These are phyloP conservation scores for Termitomyces sp. DNA, from an alignment of 768 basidiomycete genomes.

Conservation along the genomic window DNA sequence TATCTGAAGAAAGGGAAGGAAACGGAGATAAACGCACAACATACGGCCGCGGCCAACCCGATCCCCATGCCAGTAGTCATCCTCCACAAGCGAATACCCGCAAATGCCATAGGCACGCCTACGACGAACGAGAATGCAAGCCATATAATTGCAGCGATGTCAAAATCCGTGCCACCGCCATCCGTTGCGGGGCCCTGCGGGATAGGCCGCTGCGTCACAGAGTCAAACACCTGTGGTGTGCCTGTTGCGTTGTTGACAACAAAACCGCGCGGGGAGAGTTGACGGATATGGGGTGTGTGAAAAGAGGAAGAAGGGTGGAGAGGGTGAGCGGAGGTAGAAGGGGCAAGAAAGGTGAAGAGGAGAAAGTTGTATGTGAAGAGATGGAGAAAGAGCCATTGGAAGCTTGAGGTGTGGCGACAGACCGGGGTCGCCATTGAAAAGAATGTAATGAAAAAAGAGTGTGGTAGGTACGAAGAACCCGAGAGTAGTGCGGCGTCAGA, in stretches of 20 bases:
- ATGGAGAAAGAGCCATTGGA: constrained; percentile 10
- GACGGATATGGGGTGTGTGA: neutral
- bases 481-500: neutral
- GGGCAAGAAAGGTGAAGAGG: neutral
- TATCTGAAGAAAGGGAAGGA: neutral
- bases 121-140: constrained; percentile 43
- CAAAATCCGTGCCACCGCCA: constrained; percentile 45
- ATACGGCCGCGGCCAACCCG: constrained; percentile 44
- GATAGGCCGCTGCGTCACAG: constrained; percentile 34
- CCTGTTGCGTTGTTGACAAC: constrained; percentile 30
- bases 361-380: constrained; percentile 1
- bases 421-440: constrained; percentile 9
- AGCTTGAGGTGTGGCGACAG: constrained; percentile 2
- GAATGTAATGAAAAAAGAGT: constrained; percentile 11
- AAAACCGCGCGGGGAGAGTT: constrained; percentile 11
- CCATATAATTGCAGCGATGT: constrained; percentile 51
- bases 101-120: constrained; percentile 49
- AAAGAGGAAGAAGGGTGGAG: constrained; percentile 2
- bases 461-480: constrained; percentile 7
- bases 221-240: constrained; percentile 36
- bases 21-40: constrained; percentile 26
- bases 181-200: constrained; percentile 54
- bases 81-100: constrained; percentile 53
- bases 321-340: constrained; percentile 1
- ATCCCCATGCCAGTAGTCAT: constrained; percentile 49